Evolutionary conservation across 2,329 filamentous ascomycete genomes (phyloP).

Genomic region (Zasmidium citrigriseum): DNA sequence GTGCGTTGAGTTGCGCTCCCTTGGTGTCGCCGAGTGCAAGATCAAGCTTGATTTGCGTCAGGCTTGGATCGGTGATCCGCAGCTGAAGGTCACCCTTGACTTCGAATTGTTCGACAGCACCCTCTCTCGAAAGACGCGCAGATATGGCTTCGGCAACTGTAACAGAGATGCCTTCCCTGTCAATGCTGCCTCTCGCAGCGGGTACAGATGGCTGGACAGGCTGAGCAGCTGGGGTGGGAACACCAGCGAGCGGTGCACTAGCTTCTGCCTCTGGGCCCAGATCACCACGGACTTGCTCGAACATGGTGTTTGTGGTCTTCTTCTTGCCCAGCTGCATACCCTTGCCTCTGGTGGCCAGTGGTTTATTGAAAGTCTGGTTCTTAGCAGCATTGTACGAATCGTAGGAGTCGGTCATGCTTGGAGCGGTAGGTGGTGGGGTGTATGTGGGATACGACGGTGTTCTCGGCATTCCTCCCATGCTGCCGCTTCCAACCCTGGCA

Average conservation of each 20-base stretch:
- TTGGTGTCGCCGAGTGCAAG: slow-evolving; percentile 75
- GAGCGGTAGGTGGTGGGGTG: slow-evolving; percentile 81
- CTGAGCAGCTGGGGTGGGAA: slow-evolving; percentile 51
- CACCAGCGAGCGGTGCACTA: slow-evolving; percentile 63
- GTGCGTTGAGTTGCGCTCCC: slow-evolving; percentile 88
- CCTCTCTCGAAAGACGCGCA: slow-evolving; percentile 85
- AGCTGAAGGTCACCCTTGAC: slow-evolving; percentile 92
- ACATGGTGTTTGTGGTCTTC: slow-evolving; percentile 96
- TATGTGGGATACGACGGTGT: slow-evolving; percentile 87
- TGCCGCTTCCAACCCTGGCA: slow-evolving; percentile 52
- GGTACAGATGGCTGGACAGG: slow-evolving; percentile 51
- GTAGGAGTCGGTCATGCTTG: slow-evolving; percentile 77
- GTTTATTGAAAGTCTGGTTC: slow-evolving; percentile 85
- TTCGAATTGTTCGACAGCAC: slow-evolving; percentile 79
- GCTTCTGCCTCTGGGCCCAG: slow-evolving; percentile 85
- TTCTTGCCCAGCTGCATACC: slow-evolving; percentile 99
- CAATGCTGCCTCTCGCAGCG: slow-evolving; percentile 64
- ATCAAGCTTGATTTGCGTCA: slow-evolving; percentile 89
- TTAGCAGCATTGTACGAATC: slow-evolving; percentile 96
- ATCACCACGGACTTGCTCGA: slow-evolving; percentile 90
- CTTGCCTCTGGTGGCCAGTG: slow-evolving; percentile 78
- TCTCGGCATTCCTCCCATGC: slow-evolving; percentile 59
- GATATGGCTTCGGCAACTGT: slow-evolving; percentile 88
- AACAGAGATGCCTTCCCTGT: slow-evolving; percentile 84
- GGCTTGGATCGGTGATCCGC: slow-evolving; percentile 80